Percentiles rank a stretch among this genome's conserved stretches.
Evolutionary conservation across 345 rosid genomes (phyloP).

Genomic region (Capsella bursapastoris): DNA sequence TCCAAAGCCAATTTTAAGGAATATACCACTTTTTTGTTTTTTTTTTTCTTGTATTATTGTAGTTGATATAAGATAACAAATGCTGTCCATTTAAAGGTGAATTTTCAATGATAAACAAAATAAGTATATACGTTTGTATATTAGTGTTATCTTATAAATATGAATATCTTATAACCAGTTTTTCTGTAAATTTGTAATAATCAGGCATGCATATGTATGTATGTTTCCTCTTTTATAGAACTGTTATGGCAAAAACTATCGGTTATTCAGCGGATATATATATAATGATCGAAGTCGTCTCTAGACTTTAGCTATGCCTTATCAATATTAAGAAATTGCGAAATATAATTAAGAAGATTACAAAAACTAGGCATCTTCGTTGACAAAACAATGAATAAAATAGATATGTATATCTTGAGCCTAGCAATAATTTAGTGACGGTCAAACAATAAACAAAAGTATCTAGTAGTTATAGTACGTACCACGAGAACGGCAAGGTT

Average conservation of each 20-base stretch:
- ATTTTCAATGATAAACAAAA: not conserved
- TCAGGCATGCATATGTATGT: too few relatives aligned
- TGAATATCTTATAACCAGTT: too few relatives aligned
- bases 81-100: not conserved
- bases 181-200: too few relatives aligned
- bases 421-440: not conserved
- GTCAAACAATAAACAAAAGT: conserved; percentile 15
- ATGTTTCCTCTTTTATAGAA: too few relatives aligned
- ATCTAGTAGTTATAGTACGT: not conserved
- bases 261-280: too few relatives aligned
- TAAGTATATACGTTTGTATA: too few relatives aligned
- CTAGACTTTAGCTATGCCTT: not conserved
- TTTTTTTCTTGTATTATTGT: not conserved
- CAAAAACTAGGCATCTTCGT: not conserved
- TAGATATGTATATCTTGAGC: not conserved
- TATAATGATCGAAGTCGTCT: not conserved
- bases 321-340: not conserved
- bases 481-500: conserved; percentile 21
- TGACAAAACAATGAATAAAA: conserved; percentile 10
- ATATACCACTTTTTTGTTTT: not conserved
- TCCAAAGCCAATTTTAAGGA: not conserved
- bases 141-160: too few relatives aligned
- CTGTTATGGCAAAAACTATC: too few relatives aligned
- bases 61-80: not conserved
- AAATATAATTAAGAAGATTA: not conserved